phyloP scores from a whole-genome alignment of 805 yeast genomes.

The Wickerhamomyces hampshirensis region DNA sequence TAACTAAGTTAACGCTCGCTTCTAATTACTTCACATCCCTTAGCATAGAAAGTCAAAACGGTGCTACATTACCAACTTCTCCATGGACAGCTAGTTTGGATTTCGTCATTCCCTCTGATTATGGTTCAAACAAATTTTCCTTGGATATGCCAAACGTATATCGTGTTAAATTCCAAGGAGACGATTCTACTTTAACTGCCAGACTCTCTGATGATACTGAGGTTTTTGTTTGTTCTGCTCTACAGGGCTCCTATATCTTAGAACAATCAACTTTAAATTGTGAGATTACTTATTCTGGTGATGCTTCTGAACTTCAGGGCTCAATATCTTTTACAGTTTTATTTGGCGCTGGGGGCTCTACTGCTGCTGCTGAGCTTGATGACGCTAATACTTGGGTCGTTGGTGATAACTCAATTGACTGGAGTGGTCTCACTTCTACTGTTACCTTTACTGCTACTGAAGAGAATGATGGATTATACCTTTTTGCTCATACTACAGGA shows the following conservation, averaged over 20 bases:
- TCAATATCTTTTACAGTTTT: slow-evolving; percentile 25
- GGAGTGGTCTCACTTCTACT: slow-evolving; percentile 24
- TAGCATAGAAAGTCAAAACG: slow-evolving; percentile 5
- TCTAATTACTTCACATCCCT: slow-evolving; percentile 7
- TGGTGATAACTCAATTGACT: slow-evolving; percentile 26
- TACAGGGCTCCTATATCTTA: slow-evolving; percentile 30
- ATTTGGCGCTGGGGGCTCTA: slow-evolving; percentile 32
- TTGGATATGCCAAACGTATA: slow-evolving; percentile 29
- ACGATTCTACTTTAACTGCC: slow-evolving; percentile 12
- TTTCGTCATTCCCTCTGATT: slow-evolving; percentile 22
- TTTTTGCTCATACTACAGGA: slow-evolving; percentile 28
- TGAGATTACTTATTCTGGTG: slow-evolving; percentile 17
- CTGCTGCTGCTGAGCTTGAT: slow-evolving; percentile 26
- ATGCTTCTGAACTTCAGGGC: slow-evolving; percentile 20
- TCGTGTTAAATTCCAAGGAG: slow-evolving; percentile 28
- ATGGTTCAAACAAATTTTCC: slow-evolving; percentile 17
- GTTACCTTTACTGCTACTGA: slow-evolving; percentile 24
- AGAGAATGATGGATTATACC: slow-evolving; percentile 16
- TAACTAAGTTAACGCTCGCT: slow-evolving; percentile 3
- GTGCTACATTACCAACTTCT: slow-evolving; percentile 22
- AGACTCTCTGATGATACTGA: slow-evolving; percentile 23
- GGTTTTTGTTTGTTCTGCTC: slow-evolving; percentile 28
- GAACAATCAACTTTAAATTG: slow-evolving; percentile 28
- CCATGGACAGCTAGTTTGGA: slow-evolving; percentile 31
- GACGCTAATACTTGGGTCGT: slow-evolving; percentile 26